Conservation (phyloP, 139 green algal genomes). For the Auxenochlorella protothecoides region DNA sequence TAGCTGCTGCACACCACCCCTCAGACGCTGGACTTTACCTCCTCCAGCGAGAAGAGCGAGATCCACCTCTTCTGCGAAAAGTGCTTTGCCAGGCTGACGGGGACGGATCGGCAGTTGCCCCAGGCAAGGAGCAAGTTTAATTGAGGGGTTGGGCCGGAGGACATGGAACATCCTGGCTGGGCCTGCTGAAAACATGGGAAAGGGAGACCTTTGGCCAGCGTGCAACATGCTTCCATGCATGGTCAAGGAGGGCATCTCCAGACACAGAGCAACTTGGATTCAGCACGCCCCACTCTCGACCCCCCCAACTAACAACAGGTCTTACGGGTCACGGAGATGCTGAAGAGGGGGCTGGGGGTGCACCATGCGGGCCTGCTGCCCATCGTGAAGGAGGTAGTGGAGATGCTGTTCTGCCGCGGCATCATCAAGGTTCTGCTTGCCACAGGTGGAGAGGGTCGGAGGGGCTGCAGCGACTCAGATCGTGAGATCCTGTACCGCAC, state of each 20-base stretch:
- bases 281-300: too few species aligned
- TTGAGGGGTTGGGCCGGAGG: neutral
- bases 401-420: constrained; percentile 97
- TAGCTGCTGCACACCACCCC: constrained; percentile 16
- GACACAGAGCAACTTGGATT: too few species aligned
- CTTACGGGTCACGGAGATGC: constrained; percentile 64
- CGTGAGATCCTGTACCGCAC: neutral
- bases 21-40: constrained; percentile 60
- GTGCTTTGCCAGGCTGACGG: constrained; percentile 51
- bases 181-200: too few species aligned
- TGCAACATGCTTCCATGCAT: too few species aligned
- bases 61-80: constrained; percentile 43
- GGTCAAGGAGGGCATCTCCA: too few species aligned
- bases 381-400: constrained; percentile 96
- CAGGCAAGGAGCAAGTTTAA: constrained; percentile 27
- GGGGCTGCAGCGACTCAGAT: neutral
- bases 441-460: neutral
- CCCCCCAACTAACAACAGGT: constrained; percentile 46
- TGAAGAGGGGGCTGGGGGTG: constrained; percentile 80
- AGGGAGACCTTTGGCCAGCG: too few species aligned
- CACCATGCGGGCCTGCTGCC: constrained; percentile 95
- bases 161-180: too few species aligned
- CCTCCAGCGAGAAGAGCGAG: constrained; percentile 57
- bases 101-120: constrained; percentile 65
- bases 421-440: constrained; percentile 60